Evolutionary conservation across 192 early-diverging fungal species (phyloP).

Genomic region (Endogone sp.): DNA sequence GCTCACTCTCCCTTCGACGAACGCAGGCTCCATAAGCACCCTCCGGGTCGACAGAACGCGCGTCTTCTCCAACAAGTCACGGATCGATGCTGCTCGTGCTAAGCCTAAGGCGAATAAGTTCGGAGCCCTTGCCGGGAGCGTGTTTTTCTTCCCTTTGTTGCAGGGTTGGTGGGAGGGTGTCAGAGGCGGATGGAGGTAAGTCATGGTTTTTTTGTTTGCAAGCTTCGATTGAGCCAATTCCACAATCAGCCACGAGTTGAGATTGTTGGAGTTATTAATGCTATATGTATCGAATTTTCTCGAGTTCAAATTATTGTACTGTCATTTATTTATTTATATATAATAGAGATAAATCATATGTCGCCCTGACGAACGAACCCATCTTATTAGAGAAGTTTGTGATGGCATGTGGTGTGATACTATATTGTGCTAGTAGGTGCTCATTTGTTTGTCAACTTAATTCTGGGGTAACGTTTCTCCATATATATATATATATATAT

Average conservation of each 20-base stretch:
- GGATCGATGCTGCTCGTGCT: constrained; percentile 4
- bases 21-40: background rate
- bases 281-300: no score
- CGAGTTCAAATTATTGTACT: no score
- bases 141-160: constrained; percentile 25
- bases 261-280: no score
- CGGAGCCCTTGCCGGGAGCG: constrained; percentile 2
- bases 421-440: constrained; percentile 11
- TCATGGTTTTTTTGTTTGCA: no score
- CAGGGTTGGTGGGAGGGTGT: constrained; percentile 27
- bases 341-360: constrained; percentile 5
- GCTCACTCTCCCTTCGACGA: background rate
- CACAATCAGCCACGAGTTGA: no score
- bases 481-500: no score
- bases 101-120: constrained; percentile 3
- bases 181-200: constrained; percentile 13
- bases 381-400: constrained; percentile 5
- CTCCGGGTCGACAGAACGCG: constrained; percentile 1
- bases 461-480: no score
- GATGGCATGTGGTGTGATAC: constrained; percentile 4
- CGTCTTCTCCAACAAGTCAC: constrained; percentile 10
- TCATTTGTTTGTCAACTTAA: no score
- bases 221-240: no score
- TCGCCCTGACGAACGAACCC: constrained; percentile 4
- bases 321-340: background rate